phyloP scores from a whole-genome alignment of 345 rosid genomes.

The Euphorbia lathyris region DNA sequence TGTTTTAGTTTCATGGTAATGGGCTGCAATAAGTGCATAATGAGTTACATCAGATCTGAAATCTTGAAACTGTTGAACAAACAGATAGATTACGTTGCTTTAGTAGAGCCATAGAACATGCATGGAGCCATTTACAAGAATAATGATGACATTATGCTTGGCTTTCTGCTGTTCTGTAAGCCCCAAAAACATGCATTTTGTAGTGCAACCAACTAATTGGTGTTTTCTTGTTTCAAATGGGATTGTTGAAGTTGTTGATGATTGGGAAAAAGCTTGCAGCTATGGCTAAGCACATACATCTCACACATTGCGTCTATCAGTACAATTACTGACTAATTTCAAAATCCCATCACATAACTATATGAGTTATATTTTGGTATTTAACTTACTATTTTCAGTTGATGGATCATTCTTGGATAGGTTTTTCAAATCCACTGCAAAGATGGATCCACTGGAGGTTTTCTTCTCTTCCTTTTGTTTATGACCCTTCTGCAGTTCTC shows the following conservation, averaged over 20 bases:
- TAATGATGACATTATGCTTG: not conserved
- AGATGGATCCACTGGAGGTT: slow-evolving; percentile 75
- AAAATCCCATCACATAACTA: not conserved
- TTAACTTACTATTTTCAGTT: slow-evolving; percentile 39
- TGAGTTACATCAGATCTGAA: not conserved
- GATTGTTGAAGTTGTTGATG: too few species aligned
- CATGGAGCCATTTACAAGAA: not conserved
- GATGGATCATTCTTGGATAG: slow-evolving; percentile 80
- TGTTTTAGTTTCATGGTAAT: too few species aligned
- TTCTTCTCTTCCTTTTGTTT: slow-evolving; percentile 6
- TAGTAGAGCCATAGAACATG: not conserved
- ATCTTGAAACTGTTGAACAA: not conserved
- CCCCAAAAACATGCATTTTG: not conserved
- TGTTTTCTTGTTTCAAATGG: too few species aligned
- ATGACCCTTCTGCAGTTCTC: not conserved
- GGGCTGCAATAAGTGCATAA: not conserved
- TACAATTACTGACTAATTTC: too few species aligned
- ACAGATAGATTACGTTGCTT: not conserved
- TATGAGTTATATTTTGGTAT: not conserved
- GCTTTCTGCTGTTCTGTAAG: not conserved
- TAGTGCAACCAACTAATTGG: too few species aligned
- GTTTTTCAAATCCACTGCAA: slow-evolving; percentile 67
- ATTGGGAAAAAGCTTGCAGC: not conserved
- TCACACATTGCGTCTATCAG: not conserved
- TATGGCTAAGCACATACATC: not conserved